Percentiles rank a stretch among this genome's conserved stretches.
These are phyloP conservation scores for Papiliotrema terrestris DNA, from an alignment of 1,284 basidiomycete genomes.

Conservation along the genomic window DNA sequence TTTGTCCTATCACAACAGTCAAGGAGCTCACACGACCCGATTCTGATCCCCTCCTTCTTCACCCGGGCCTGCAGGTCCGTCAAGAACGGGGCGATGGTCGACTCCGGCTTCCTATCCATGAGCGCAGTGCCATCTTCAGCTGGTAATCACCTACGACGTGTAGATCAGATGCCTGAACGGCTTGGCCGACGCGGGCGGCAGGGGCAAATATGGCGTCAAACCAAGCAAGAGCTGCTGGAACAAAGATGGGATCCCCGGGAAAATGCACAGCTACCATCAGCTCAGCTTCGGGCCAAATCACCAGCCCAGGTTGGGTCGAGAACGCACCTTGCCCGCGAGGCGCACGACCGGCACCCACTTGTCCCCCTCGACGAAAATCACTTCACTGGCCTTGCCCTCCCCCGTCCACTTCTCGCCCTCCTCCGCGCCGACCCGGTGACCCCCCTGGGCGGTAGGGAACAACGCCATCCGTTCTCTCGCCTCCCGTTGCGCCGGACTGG, in stretches of 20 bases:
- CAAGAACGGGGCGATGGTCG: slow-evolving; percentile 83
- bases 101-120: slow-evolving; percentile 66
- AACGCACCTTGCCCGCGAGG: slow-evolving; percentile 62
- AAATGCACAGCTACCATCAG: slow-evolving; percentile 61
- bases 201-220: slow-evolving; percentile 67
- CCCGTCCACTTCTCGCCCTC: slow-evolving; percentile 19
- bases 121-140: not conserved
- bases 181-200: slow-evolving; percentile 66
- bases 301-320: not conserved
- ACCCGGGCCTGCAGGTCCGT: slow-evolving; percentile 71
- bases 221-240: slow-evolving; percentile 76
- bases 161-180: slow-evolving; percentile 73
- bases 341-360: slow-evolving; percentile 88
- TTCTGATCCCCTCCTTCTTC: slow-evolving; percentile 69
- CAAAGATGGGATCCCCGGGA: slow-evolving; percentile 84
- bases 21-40: slow-evolving; percentile 63
- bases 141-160: slow-evolving; percentile 60
- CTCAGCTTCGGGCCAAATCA: not conserved
- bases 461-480: slow-evolving; percentile 79
- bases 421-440: slow-evolving; percentile 15
- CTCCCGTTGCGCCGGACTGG: slow-evolving; percentile 65
- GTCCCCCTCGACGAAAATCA: slow-evolving; percentile 66
- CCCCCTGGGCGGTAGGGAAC: slow-evolving; percentile 57
- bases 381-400: slow-evolving; percentile 58
- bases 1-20: not conserved